Conservation (phyloP, 2,329 filamentous ascomycete genomes). For the Calonectria leucothoes region DNA sequence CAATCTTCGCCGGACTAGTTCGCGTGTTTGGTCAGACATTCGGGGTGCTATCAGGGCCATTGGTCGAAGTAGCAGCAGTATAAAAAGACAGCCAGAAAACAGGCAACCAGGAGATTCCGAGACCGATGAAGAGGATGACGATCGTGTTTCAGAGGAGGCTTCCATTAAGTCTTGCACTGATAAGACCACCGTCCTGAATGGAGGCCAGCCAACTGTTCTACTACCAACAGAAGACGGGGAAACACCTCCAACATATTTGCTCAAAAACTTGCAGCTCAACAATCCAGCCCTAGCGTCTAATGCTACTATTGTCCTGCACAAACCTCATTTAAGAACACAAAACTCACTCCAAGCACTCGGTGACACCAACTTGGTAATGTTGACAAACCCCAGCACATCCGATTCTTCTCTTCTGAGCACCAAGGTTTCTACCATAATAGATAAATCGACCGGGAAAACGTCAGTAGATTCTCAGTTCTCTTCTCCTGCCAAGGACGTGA, state of each 20-base stretch:
- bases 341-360: conserved; percentile 42
- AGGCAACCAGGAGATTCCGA: conserved; percentile 37
- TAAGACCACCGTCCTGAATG: conserved; percentile 10
- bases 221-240: conserved; percentile 26
- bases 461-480: conserved; percentile 48
- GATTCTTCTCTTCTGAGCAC: conserved; percentile 43
- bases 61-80: conserved; percentile 42
- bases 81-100: conserved; percentile 24
- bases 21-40: conserved; percentile 50
- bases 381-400: conserved; percentile 37
- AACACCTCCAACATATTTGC: conserved; percentile 38
- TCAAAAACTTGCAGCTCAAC: conserved; percentile 42
- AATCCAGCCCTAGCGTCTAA: conserved; percentile 40
- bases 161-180: conserved; percentile 14
- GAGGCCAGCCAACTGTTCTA: neutral
- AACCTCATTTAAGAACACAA: conserved; percentile 28
- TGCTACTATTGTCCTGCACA: conserved; percentile 44
- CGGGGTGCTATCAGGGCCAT: conserved; percentile 48
- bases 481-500: conserved; percentile 32
- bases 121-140: conserved; percentile 26
- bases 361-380: conserved; percentile 25
- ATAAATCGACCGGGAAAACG: conserved; percentile 47
- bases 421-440: conserved; percentile 36
- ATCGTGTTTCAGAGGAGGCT: conserved; percentile 18
- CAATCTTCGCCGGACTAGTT: conserved; percentile 43